Evolutionary conservation across 2,329 filamentous ascomycete genomes (phyloP), one percentile per base, ranked within the genome.

Genomic region (Waltergamsia citrina): DNA sequence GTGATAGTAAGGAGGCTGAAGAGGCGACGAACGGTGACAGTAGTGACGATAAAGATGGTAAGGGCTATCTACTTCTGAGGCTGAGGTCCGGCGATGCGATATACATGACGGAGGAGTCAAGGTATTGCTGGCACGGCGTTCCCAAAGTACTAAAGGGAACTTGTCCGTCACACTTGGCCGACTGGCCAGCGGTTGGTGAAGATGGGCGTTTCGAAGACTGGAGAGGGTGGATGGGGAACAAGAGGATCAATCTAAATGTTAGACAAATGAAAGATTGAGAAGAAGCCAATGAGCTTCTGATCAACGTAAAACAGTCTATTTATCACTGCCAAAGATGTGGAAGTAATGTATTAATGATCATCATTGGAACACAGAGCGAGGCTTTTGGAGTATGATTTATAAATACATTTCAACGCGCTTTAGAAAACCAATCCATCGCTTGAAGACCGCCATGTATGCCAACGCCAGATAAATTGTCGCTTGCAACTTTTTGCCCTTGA

Each of bases 51-150:
- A 26, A 44, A 46, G 29, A 52, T 29, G 42, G 54, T 5, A 73
- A 71, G 43, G 59, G 61, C 17, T 72, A 71, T 39, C 50, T 82
- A 5, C 59, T 79, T 3, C 51, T 94, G 23, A 69, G 81, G 16
- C 63, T 96, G 24, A 70, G 79, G 17, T 94, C 86, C 1, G 90
- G 92, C 0, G 90, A 95, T 60, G 86, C 79, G 1, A 76, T 96
- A 1, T 87, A 93, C 50, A 96, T 98, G 90, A 79, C 75, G 32
- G 73, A 81, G 15, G 67, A 77, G 38, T 81, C 85, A 4, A 70
- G 92, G 28, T 94, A 86, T 57, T 88, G 90, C 3, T 96, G 90
- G 90, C 92, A 96, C 60, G 88, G 85, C 10, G 87, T 96, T 10
- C 88, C 92, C 6, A 92, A 88, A 53, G 81, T 96, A 10, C 51